phyloP scores from a whole-genome alignment of 495 filamentous ascomycete genomes.

The Penicillium cosmopolitanum region DNA sequence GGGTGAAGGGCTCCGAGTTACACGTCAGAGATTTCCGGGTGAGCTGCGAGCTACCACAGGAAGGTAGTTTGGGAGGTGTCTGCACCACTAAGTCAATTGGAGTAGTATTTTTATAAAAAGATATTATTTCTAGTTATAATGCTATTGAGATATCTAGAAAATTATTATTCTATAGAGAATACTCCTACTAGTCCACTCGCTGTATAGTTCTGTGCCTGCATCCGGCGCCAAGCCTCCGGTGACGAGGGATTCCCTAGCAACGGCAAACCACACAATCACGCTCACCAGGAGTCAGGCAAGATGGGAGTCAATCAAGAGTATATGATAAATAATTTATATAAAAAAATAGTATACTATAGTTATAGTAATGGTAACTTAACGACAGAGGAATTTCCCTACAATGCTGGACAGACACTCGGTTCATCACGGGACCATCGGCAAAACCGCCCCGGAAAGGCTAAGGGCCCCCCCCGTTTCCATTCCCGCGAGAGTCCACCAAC shows the following conservation, averaged over 20 bases:
- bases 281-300: too few relatives aligned
- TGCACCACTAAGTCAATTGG: too few relatives aligned
- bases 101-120: too few relatives aligned
- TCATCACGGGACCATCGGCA: constrained; percentile 56
- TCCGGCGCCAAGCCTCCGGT: constrained; percentile 48
- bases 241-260: constrained; percentile 40
- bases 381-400: too few relatives aligned
- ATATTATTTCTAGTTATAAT: background rate
- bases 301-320: too few relatives aligned
- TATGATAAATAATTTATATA: too few relatives aligned
- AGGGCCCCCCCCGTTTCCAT: constrained; percentile 35
- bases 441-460: constrained; percentile 55
- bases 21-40: constrained; percentile 44
- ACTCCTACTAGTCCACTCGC: background rate
- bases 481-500: constrained; percentile 45
- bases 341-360: constrained; percentile 1
- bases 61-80: too few relatives aligned
- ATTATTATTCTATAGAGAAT: background rate
- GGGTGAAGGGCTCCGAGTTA: constrained; percentile 24
- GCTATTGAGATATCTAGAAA: background rate
- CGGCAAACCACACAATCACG: constrained; percentile 11
- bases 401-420: constrained; percentile 32
- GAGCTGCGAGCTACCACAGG: constrained; percentile 2
- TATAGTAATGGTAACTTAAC: background rate
- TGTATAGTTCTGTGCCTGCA: constrained; percentile 28